phyloP scores from a whole-genome alignment of 2,329 filamentous ascomycete genomes.

The Colletotrichum filicis region DNA sequence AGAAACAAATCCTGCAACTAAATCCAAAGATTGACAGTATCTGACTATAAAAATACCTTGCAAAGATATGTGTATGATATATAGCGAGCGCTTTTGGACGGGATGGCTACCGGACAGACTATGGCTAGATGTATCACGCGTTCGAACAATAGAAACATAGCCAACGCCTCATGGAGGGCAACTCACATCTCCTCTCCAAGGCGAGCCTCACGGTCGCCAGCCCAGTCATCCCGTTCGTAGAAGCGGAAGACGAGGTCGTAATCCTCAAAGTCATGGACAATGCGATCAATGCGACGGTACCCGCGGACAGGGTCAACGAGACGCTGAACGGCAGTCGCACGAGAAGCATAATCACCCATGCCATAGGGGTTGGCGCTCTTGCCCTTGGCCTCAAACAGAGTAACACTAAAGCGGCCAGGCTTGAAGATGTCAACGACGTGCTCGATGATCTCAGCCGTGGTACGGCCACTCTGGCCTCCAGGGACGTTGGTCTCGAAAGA shows the following conservation, averaged over 20 bases:
- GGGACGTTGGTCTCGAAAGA: slow-evolving; percentile 99
- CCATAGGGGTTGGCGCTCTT: slow-evolving; percentile 55
- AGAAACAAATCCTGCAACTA: not conserved
- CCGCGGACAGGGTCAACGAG: slow-evolving; percentile 83
- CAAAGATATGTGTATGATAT: not conserved
- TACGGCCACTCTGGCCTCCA: slow-evolving; percentile 84
- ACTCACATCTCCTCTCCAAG: slow-evolving; percentile 62
- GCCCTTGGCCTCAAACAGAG: slow-evolving; percentile 90
- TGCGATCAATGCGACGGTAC: slow-evolving; percentile 90
- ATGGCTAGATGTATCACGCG: not conserved
- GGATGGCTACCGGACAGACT: not conserved
- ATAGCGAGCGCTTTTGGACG: not conserved
- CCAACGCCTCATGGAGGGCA: not conserved
- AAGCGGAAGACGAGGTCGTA: slow-evolving; percentile 97
- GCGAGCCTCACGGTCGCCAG: slow-evolving; percentile 61
- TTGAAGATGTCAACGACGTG: slow-evolving; percentile 97
- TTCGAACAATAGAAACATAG: not conserved
- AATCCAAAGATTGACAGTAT: not conserved
- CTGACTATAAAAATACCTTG: not conserved
- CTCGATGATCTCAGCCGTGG: slow-evolving; percentile 90
- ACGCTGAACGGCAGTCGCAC: slow-evolving; percentile 54
- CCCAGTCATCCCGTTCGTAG: slow-evolving; percentile 90
- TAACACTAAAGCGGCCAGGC: slow-evolving; percentile 97
- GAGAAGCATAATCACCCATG: slow-evolving; percentile 52
- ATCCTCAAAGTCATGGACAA: slow-evolving; percentile 96